Base-by-base conservation (phyloP, 2,329 filamentous ascomycete species). In the Pyrenophora graminea region DNA sequence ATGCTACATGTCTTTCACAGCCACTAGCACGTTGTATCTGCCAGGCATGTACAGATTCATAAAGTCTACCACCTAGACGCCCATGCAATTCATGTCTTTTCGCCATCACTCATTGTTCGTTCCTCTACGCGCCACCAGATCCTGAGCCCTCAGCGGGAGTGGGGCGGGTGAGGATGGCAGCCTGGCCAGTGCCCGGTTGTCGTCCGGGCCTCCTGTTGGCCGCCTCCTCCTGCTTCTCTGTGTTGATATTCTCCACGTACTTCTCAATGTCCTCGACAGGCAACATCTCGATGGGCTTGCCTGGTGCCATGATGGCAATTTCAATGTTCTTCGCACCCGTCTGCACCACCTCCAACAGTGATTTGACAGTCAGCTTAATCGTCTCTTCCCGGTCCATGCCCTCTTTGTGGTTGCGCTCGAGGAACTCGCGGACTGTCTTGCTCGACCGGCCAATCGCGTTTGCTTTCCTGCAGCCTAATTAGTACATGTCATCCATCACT, bases 321-420 rank as follows among this genome's bases (percentile, higher is more conserved):
- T 99, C 94, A 69, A 99, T 99, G 78, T 99, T 99, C 86, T 99
- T 99, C 45, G 94, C 94, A 58, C 94, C 94, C 2, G 94, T 99
- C 79, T 99, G 94, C 56, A 99, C 94, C 46, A 99, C 94, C 77
- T 99, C 94, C 55, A 99, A 81, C 60, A 99, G 84, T 33, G 94
- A 99, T 82, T 99, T 99, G 81, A 99, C 95, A 6, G 94, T 94
- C 66, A 99, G 82, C 73, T 95, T 91, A 74, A 99, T 95, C 36
- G 95, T 97, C 67, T 91, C 88, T 78, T 97, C 91, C 59, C 92
- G 86, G 74, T 97, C 90, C 92, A 99, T 96, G 58, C 90, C 90
- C 68, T 95, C 91, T 82, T 96, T 96, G 84, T 99, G 96, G 80
- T 99, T 97, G 73, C 95, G 88, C 79, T 99, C 94, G 63, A 99